Conservation (phyloP, 768 basidiomycete genomes). For the Tylopilus balloui region DNA sequence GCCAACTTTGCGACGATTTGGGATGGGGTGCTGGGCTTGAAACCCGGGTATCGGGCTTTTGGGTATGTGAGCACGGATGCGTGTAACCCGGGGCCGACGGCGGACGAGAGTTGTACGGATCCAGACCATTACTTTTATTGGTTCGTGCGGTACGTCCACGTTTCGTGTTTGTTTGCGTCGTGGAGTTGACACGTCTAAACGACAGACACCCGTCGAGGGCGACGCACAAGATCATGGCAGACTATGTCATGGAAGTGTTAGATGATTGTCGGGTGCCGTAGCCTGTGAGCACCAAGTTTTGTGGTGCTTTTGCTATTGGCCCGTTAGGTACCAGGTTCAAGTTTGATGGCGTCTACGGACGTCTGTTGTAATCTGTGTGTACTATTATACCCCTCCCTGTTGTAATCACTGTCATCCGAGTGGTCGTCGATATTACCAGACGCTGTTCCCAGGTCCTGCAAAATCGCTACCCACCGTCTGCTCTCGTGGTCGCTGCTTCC, state of each 20-base stretch:
- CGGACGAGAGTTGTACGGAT: conserved; percentile 34
- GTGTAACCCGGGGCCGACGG: conserved; percentile 35
- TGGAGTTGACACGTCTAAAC: not conserved
- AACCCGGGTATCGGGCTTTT: conserved; percentile 45
- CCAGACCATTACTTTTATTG: conserved; percentile 52
- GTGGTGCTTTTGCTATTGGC: not conserved
- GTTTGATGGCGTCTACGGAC: not conserved
- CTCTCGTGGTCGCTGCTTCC: too few species aligned
- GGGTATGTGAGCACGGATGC: conserved; percentile 42
- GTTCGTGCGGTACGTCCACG: conserved; percentile 40
- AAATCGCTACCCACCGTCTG: too few species aligned
- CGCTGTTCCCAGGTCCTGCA: too few species aligned
- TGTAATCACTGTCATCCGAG: not conserved
- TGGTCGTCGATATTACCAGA: too few species aligned
- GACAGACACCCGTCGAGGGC: conserved; percentile 47
- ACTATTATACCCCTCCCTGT: not conserved
- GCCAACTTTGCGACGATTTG: conserved; percentile 47
- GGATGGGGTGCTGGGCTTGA: conserved; percentile 42
- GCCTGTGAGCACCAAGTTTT: not conserved
- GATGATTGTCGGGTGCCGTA: conserved; percentile 23
- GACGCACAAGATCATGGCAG: conserved; percentile 50
- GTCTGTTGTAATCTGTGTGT: not conserved
- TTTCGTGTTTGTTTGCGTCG: not conserved
- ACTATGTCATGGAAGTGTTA: conserved; percentile 43
- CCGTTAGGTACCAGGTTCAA: not conserved